Percentiles rank a stretch among this genome's conserved stretches.
Conservation (phyloP, 2,329 filamentous ascomycete genomes). For the Epichloe festucae region DNA sequence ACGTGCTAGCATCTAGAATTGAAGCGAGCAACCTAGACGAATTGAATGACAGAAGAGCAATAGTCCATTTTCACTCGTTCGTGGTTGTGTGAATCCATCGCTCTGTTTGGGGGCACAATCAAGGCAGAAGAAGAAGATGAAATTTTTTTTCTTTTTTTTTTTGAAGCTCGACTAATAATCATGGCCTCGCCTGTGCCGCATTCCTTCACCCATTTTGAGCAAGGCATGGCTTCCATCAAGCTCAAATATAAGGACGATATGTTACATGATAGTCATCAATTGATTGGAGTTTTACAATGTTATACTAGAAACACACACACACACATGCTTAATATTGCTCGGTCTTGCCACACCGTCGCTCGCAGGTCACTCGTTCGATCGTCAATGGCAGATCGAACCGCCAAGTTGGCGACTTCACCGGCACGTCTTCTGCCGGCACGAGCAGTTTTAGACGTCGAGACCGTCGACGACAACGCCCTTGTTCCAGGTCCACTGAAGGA, state of each 20-base stretch:
- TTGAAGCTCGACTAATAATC: no score
- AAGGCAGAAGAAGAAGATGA: no score
- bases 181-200: no score
- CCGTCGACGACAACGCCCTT: constrained; percentile 78
- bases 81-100: no score
- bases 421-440: constrained; percentile 14
- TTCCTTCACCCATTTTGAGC: no score
- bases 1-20: constrained; percentile 55
- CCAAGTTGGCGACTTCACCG: constrained; percentile 3
- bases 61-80: no score
- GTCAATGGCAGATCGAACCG: neutral
- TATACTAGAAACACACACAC: constrained; percentile 2
- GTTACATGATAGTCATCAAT: neutral
- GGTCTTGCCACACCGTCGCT: constrained; percentile 3
- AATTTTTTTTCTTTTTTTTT: no score
- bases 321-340: neutral
- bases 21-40: neutral
- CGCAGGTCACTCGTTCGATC: neutral
- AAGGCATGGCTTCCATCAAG: no score
- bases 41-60: neutral
- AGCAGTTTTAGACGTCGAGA: constrained; percentile 55
- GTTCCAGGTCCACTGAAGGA: constrained; percentile 73
- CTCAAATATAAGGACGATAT: no score
- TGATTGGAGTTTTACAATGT: constrained; percentile 3
- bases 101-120: no score